Base-by-base conservation (phyloP, 768 basidiomycete species). In the Gyrodon lividus region DNA sequence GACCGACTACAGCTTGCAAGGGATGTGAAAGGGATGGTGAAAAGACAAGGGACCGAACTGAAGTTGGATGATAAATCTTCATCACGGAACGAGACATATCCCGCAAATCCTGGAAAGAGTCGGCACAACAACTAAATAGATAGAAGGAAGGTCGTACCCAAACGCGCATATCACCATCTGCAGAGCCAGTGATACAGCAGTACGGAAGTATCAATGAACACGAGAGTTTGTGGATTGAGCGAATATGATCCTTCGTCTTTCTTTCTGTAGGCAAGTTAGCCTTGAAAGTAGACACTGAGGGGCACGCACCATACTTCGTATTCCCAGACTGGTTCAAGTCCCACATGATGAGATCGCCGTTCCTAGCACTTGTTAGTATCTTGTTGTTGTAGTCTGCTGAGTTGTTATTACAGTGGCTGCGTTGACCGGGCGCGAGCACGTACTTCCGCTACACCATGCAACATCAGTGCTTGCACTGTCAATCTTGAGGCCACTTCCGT, bases 301-400 rank as follows among this genome's bases (percentile, higher is more conserved):
- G 43, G 58, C 46, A 65, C 78, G 44, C 59, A 91, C 89, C 88
- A 59, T 81, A 87, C 70, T 90, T 91, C 37, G 80, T 78, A 2
- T 73, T 62, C 3, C 86, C 84, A 19, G 76, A 67, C 64, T 83
- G 87, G 58, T 84, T 80, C 24, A 90, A 57, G 63, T 91, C 88
- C 89, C 89, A 92, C 75, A 90, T 80, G 26, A 90, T 86, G 33
- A 92, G 77, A 47, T 91, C 89, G 1, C 89, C 89, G 56, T 89
- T 91, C 14, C 86, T 73, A 2, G 87, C 87, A 60, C 88, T 89
- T 3, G 89, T 91, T 19, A 92, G 66, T 43, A 91, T 80, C 70
- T 91, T 92, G 66, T 84, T 82, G 64, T 73, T 82, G 69, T 82
- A 89, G 10, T 67, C 89, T 91, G 55, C 34, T 17, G 54, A 43